These are phyloP conservation scores for Sclerotinia spermophila DNA, from an alignment of 2,329 filamentous ascomycete species.

Conservation along the genomic window DNA sequence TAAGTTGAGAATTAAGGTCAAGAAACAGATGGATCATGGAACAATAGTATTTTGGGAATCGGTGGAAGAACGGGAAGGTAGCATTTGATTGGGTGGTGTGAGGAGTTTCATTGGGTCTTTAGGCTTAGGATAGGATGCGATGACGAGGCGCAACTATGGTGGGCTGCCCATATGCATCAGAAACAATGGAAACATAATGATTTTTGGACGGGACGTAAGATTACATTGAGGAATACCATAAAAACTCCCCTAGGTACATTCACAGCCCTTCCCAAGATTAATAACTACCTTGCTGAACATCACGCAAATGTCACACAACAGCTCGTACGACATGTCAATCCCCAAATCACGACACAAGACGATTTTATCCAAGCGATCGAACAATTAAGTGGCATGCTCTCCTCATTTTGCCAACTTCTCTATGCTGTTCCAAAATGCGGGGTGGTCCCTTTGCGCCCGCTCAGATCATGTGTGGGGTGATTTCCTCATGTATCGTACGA, in stretches of 20 bases:
- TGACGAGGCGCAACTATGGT: background rate
- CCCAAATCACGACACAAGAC: background rate
- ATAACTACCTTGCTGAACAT: background rate
- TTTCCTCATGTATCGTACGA: constrained; percentile 11
- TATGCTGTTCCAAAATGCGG: constrained; percentile 3
- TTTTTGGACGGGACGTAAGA: background rate
- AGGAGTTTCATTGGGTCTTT: background rate
- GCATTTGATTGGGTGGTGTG: background rate
- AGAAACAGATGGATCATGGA: background rate
- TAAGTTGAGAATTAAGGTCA: background rate
- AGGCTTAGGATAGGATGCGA: background rate
- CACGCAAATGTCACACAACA: background rate
- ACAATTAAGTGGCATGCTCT: background rate
- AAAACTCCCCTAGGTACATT: background rate
- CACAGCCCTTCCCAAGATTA: background rate
- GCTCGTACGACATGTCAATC: background rate
- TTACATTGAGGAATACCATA: background rate
- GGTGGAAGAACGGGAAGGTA: background rate
- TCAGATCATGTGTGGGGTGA: constrained; percentile 8
- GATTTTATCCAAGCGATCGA: background rate
- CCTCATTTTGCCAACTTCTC: background rate
- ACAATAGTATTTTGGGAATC: background rate
- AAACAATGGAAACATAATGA: background rate
- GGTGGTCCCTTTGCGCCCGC: constrained; percentile 1
- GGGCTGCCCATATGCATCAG: background rate